phyloP scores from a whole-genome alignment of 345 rosid species.

The Murraya koenigii region DNA sequence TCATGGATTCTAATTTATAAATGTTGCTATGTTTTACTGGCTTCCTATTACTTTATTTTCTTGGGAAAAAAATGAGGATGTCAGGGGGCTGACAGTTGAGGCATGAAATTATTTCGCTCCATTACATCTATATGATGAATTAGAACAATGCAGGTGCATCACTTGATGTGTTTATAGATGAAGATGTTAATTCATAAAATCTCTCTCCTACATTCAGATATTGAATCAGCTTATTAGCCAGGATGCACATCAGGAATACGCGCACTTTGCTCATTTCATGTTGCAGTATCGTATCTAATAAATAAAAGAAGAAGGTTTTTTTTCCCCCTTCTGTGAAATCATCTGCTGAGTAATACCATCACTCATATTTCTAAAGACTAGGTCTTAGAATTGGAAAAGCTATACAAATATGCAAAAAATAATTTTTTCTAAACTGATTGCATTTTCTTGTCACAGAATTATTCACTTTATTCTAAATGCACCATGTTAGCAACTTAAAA shows the following conservation, averaged over 20 bases:
- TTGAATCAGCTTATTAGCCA: slow-evolving; percentile 41
- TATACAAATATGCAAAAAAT: neutral
- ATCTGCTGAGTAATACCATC: neutral
- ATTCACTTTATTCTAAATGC: neutral
- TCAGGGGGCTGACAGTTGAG: neutral
- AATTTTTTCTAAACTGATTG: neutral
- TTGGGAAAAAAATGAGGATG: neutral
- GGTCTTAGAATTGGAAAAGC: neutral
- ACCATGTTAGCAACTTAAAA: neutral
- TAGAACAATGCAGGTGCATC: slow-evolving; percentile 36
- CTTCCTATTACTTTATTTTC: neutral
- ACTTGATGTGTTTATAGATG: slow-evolving; percentile 39
- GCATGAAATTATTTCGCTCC: neutral
- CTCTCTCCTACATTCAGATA: slow-evolving; percentile 18
- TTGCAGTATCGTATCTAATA: slow-evolving; percentile 8
- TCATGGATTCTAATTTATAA: neutral
- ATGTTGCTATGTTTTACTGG: neutral
- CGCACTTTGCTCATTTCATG: slow-evolving; percentile 28
- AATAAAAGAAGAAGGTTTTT: neutral
- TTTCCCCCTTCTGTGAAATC: neutral
- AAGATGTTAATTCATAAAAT: slow-evolving; percentile 24
- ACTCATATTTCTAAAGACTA: neutral
- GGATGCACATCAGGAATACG: slow-evolving; percentile 27
- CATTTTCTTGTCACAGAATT: neutral
- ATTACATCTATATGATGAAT: neutral